These are phyloP conservation scores for Tetrapisispora namnaoensis DNA, from an alignment of 805 yeast genomes.

Conservation along the genomic window DNA sequence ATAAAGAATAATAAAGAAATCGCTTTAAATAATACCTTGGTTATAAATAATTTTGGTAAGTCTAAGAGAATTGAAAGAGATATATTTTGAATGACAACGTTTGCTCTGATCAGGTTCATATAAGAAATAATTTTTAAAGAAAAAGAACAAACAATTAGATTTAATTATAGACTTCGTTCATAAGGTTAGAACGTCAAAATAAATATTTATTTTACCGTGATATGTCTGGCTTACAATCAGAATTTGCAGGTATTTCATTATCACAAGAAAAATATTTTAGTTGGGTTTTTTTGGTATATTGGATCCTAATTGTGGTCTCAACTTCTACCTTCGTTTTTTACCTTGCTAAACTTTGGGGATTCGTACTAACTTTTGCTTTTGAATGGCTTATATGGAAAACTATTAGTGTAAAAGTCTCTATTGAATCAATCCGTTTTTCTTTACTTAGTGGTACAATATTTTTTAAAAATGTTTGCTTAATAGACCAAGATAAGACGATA, in stretches of 20 bases:
- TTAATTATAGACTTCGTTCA: background rate
- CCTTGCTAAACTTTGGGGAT: conserved; percentile 64
- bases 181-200: too few species aligned
- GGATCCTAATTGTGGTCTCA: conserved; percentile 61
- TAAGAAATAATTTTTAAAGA: too few species aligned
- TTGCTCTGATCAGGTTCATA: too few species aligned
- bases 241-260: conserved; percentile 28
- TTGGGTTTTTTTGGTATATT: conserved; percentile 78
- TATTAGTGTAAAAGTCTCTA: conserved; percentile 45
- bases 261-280: conserved; percentile 28
- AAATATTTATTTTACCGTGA: too few species aligned
- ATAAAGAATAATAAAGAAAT: too few species aligned
- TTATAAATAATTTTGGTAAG: too few species aligned
- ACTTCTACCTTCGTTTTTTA: conserved; percentile 61
- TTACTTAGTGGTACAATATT: conserved; percentile 75
- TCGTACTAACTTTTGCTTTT: conserved; percentile 40
- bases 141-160: background rate
- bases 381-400: conserved; percentile 55
- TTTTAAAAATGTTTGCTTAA: conserved; percentile 62
- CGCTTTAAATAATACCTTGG: too few species aligned
- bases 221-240: background rate
- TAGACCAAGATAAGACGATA: conserved; percentile 65
- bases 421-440: conserved; percentile 70
- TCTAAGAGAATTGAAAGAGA: too few species aligned
- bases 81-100: too few species aligned